phyloP scores from a whole-genome alignment of 2,329 filamentous ascomycete genomes.

The Lachnellula suecica region DNA sequence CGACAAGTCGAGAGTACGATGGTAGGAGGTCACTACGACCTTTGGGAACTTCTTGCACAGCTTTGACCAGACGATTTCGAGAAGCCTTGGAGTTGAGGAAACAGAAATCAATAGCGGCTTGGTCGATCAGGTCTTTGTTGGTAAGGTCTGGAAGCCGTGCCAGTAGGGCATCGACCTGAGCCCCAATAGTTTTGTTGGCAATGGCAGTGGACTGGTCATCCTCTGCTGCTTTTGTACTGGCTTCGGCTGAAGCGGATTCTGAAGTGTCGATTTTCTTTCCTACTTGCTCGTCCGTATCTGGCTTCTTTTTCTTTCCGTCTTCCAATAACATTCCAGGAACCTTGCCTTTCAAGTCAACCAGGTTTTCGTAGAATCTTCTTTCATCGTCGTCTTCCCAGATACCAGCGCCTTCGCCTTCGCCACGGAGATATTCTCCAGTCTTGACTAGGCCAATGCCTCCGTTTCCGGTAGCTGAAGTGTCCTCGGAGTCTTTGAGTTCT shows the following conservation, averaged over 20 bases:
- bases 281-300: conserved; percentile 76
- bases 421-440: conserved; percentile 87
- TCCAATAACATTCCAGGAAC: conserved; percentile 92
- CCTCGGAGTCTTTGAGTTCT: conserved; percentile 81
- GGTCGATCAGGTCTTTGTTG: conserved; percentile 87
- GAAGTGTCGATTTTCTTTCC: conserved; percentile 71
- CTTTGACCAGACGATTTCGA: conserved; percentile 88
- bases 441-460: conserved; percentile 91
- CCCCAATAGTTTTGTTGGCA: conserved; percentile 95
- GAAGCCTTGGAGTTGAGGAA: conserved; percentile 98
- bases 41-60: conserved; percentile 91
- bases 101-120: conserved; percentile 93
- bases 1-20: conserved; percentile 87
- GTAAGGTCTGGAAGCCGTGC: conserved; percentile 87
- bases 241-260: conserved; percentile 39
- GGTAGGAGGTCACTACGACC: conserved; percentile 89
- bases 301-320: conserved; percentile 91
- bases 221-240: conserved; percentile 48
- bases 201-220: conserved; percentile 94
- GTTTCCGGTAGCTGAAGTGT: conserved; percentile 62
- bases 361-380: conserved; percentile 94
- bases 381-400: conserved; percentile 99
- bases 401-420: conserved; percentile 84
- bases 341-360: conserved; percentile 92
- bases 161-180: conserved; percentile 90